A percentile compares a stretch with the other conserved stretches of the same genome.
Conservation (phyloP, 2,329 filamentous ascomycete species). For the Dryadomyces quercivorus region DNA sequence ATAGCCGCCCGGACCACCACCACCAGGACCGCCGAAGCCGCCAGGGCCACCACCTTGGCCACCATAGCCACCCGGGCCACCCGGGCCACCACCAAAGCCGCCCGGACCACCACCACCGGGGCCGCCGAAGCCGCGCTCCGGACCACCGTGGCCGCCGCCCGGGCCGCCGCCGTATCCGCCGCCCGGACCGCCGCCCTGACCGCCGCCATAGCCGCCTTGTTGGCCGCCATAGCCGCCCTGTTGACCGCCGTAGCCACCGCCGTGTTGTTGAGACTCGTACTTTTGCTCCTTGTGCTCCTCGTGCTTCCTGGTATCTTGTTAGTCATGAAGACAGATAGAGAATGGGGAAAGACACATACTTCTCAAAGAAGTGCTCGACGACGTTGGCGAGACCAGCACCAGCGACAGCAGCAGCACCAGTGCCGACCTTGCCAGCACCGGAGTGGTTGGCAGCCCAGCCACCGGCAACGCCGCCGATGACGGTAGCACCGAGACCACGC, state of each 20-base stretch:
- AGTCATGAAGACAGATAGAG: background rate
- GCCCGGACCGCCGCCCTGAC: background rate
- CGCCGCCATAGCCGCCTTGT: background rate
- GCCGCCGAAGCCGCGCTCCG: background rate
- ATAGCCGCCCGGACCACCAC: background rate
- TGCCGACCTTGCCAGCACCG: conserved; percentile 38
- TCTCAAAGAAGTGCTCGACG: conserved; percentile 25
- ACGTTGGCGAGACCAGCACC: conserved; percentile 44
- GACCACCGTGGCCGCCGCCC: background rate
- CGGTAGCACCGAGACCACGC: conserved; percentile 41
- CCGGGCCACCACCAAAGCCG: background rate
- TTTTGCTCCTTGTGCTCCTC: too few species aligned
- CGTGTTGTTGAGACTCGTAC: background rate
- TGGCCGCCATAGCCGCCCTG: background rate
- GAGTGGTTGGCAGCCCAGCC: conserved; percentile 41
- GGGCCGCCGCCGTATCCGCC: background rate
- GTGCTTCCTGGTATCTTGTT: background rate
- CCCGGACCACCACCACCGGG: conserved; percentile 3
- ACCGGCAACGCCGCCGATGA: conserved; percentile 40
- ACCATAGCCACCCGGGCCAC: background rate
- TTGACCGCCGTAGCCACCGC: background rate
- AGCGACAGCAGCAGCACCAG: conserved; percentile 35
- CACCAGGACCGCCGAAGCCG: background rate
- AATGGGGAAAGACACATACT: background rate
- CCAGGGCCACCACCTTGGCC: background rate